These are phyloP conservation scores for Candida xyloterini DNA, from an alignment of 805 yeast species.

Conservation along the genomic window DNA sequence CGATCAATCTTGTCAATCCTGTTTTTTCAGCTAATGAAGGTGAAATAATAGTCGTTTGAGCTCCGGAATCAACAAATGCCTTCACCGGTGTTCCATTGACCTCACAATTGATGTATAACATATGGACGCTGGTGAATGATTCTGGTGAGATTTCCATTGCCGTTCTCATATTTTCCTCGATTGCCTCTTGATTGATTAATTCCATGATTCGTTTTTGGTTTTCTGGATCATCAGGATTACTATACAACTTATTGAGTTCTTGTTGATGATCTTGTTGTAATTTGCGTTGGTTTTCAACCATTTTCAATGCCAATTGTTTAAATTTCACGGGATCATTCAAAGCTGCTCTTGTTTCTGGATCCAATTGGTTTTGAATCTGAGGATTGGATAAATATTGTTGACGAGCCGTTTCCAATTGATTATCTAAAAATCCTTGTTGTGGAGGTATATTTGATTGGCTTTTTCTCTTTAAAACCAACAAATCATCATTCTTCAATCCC, in stretches of 20 bases:
- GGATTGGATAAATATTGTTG: conserved; percentile 46
- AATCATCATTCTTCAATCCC: conserved; percentile 55
- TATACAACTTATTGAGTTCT: conserved; percentile 53
- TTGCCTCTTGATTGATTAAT: conserved; percentile 62
- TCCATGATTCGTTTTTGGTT: conserved; percentile 65
- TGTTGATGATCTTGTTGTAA: conserved; percentile 13
- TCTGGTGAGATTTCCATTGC: conserved; percentile 92
- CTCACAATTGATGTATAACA: conserved; percentile 77
- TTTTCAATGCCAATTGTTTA: conserved; percentile 35
- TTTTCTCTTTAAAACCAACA: conserved; percentile 42
- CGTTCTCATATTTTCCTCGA: conserved; percentile 73
- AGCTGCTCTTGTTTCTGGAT: conserved; percentile 24
- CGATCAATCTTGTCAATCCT: conserved; percentile 70
- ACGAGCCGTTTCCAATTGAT: conserved; percentile 47
- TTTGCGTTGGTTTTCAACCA: conserved; percentile 26
- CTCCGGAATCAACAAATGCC: conserved; percentile 97
- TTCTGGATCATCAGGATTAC: conserved; percentile 69
- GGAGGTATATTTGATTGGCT: conserved; percentile 22
- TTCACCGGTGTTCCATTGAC: conserved; percentile 79
- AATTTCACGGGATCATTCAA: conserved; percentile 22
- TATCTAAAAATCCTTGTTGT: conserved; percentile 19
- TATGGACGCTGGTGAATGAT: conserved; percentile 73
- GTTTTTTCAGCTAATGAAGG: conserved; percentile 72
- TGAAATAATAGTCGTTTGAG: conserved; percentile 83
- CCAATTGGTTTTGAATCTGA: conserved; percentile 19